Percentiles rank a stretch among this genome's conserved stretches.
Conservation (phyloP, 163 green algal species). For the Chlamydomonas reinhardtii region DNA sequence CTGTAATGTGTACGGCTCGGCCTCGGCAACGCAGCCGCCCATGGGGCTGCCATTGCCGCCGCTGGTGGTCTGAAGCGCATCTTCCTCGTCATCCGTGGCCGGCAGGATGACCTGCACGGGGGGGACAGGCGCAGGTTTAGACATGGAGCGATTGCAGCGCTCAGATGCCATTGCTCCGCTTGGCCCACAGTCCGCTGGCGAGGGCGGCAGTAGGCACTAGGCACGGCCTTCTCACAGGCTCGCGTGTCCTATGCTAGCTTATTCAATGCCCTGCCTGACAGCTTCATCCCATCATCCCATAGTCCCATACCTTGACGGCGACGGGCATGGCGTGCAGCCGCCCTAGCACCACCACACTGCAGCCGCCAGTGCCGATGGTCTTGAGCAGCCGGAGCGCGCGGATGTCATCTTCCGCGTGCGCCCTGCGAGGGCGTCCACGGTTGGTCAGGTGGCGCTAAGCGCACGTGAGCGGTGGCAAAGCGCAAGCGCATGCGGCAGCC, state of each 20-base stretch:
- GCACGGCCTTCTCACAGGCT: no score
- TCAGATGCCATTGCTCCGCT: no score
- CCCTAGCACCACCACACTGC: slow-evolving; percentile 17
- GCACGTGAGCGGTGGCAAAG: no score
- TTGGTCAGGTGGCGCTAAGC: neutral
- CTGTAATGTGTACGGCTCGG: neutral
- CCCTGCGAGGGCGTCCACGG: neutral
- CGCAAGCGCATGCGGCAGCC: no score
- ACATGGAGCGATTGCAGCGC: no score
- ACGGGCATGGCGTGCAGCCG: slow-evolving; percentile 21
- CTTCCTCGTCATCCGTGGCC: neutral
- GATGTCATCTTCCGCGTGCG: neutral
- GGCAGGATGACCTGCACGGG: neutral
- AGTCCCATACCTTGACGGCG: neutral
- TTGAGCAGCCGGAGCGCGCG: neutral
- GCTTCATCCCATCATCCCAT: no score
- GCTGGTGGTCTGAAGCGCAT: neutral
- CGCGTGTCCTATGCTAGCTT: no score
- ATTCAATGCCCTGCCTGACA: no score
- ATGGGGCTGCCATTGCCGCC: no score
- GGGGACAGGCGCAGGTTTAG: no score
- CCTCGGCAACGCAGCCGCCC: neutral
- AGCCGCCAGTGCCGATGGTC: neutral
- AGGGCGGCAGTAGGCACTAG: no score
- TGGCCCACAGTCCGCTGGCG: no score